Evolutionary conservation across 2,329 filamentous ascomycete genomes (phyloP).

Genomic region (Colletotrichum lupini): DNA sequence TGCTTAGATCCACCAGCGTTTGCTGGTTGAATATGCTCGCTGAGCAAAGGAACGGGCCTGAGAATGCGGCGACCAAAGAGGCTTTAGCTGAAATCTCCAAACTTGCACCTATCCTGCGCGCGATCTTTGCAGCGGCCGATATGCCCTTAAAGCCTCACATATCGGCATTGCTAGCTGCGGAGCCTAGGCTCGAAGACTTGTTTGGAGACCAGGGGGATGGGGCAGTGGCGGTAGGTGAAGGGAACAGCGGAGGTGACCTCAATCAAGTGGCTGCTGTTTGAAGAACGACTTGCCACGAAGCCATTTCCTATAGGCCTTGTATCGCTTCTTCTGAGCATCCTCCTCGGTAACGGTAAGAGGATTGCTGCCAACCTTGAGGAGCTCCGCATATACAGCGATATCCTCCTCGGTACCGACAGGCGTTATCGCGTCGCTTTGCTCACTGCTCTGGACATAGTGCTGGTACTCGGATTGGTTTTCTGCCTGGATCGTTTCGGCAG

Average conservation of each 20-base stretch:
- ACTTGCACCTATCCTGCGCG: slow-evolving; percentile 48
- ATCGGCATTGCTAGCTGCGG: slow-evolving; percentile 46
- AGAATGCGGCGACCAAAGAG: slow-evolving; percentile 7
- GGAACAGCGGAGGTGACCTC: slow-evolving; percentile 38
- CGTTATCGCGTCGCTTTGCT: slow-evolving; percentile 68
- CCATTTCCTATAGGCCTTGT: slow-evolving; percentile 97
- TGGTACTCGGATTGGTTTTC: slow-evolving; percentile 76
- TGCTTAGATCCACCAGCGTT: slow-evolving; percentile 70
- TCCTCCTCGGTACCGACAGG: slow-evolving; percentile 69
- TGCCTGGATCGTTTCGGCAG: slow-evolving; percentile 69
- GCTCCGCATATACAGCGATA: slow-evolving; percentile 78
- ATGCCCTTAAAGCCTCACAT: slow-evolving; percentile 44
- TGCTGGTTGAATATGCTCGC: slow-evolving; percentile 71
- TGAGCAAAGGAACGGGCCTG: slow-evolving; percentile 43
- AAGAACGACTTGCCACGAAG: slow-evolving; percentile 94
- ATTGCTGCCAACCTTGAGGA: slow-evolving; percentile 81
- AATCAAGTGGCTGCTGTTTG: slow-evolving; percentile 82
- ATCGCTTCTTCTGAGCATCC: slow-evolving; percentile 90
- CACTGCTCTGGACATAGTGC: slow-evolving; percentile 80
- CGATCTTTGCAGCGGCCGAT: slow-evolving; percentile 33
- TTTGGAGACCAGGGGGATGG: slow-evolving; percentile 20
- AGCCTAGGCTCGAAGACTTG: slow-evolving; percentile 39
- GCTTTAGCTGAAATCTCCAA: slow-evolving; percentile 48
- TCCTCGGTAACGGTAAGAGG: slow-evolving; percentile 89
- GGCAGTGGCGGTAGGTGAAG: background rate